Evolutionary conservation across 2,329 filamentous ascomycete genomes (phyloP).

Genomic region (Coniochaeta sp.): DNA sequence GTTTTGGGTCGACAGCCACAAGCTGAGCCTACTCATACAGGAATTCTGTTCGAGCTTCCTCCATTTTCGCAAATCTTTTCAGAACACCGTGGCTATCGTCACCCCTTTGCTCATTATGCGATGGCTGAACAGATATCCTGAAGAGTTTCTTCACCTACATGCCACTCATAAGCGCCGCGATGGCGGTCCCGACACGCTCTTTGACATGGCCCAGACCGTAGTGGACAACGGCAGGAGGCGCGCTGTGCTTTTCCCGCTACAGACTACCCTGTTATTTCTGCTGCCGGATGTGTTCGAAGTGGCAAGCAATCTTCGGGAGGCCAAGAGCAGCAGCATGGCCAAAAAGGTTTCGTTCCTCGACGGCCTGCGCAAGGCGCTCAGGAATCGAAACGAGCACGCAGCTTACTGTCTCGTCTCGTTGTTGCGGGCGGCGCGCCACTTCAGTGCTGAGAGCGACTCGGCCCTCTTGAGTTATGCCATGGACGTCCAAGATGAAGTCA

Average conservation of each 20-base stretch:
- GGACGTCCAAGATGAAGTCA: constrained; percentile 63
- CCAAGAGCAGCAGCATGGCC: constrained; percentile 52
- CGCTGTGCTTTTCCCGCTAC: constrained; percentile 52
- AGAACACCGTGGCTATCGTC: constrained; percentile 56
- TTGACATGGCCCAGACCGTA: constrained; percentile 60
- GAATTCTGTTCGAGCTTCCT: constrained; percentile 62
- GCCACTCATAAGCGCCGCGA: constrained; percentile 55
- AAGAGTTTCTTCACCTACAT: constrained; percentile 59
- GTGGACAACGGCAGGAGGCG: constrained; percentile 50
- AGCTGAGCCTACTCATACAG: constrained; percentile 55
- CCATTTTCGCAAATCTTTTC: constrained; percentile 57
- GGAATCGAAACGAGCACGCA: constrained; percentile 59
- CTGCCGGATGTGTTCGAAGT: constrained; percentile 65
- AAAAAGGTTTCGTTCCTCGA: constrained; percentile 64
- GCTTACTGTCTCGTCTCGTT: constrained; percentile 59
- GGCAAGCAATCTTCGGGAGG: constrained; percentile 59
- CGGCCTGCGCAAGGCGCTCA: constrained; percentile 52
- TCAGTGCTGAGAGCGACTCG: constrained; percentile 55
- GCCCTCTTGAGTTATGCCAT: constrained; percentile 60
- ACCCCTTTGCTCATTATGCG: constrained; percentile 56
- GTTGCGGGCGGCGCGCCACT: constrained; percentile 57
- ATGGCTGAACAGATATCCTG: constrained; percentile 59
- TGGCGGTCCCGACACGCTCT: constrained; percentile 58
- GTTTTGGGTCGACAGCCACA: constrained; percentile 57
- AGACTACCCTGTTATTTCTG: constrained; percentile 55